Conservation (phyloP, 306 rosid species). For the Biancaea sappan region DNA sequence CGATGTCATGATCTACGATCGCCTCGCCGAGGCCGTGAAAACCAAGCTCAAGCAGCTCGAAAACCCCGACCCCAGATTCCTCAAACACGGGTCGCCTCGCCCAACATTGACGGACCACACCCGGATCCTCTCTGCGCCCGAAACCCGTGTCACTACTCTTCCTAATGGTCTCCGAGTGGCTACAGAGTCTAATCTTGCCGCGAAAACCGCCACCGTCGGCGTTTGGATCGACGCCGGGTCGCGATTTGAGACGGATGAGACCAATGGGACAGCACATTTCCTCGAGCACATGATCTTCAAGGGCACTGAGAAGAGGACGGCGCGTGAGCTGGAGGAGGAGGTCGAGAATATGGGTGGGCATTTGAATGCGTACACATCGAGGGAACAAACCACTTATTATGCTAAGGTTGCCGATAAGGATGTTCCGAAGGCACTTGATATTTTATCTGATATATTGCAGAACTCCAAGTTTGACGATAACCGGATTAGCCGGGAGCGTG, state of each 20-base stretch:
- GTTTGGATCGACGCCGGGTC: constrained; percentile 98
- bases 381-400: constrained; percentile 90
- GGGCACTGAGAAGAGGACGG: constrained; percentile 82
- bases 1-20: constrained; percentile 88
- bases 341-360: constrained; percentile 99
- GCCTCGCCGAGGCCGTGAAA: constrained; percentile 77
- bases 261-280: constrained; percentile 87
- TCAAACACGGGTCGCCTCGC: constrained; percentile 81
- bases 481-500: constrained; percentile 76
- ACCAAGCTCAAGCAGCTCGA: constrained; percentile 67
- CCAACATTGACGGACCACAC: constrained; percentile 68
- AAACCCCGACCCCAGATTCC: constrained; percentile 87
- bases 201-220: constrained; percentile 80
- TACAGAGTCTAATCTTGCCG: constrained; percentile 72
- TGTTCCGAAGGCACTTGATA: constrained; percentile 73
- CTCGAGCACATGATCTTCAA: constrained; percentile 97
- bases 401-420: constrained; percentile 72
- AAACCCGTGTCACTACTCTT: constrained; percentile 82
- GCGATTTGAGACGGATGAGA: constrained; percentile 93
- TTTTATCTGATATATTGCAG: constrained; percentile 86
- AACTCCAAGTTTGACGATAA: constrained; percentile 75
- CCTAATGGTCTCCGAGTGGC: constrained; percentile 90
- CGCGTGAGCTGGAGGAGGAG: constrained; percentile 78
- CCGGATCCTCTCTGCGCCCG: constrained; percentile 78
- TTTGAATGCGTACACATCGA: constrained; percentile 84